Percentiles rank a stretch among this genome's conserved stretches.
These are phyloP conservation scores for Boletus rubropictus DNA, from an alignment of 768 basidiomycete genomes.

Conservation along the genomic window DNA sequence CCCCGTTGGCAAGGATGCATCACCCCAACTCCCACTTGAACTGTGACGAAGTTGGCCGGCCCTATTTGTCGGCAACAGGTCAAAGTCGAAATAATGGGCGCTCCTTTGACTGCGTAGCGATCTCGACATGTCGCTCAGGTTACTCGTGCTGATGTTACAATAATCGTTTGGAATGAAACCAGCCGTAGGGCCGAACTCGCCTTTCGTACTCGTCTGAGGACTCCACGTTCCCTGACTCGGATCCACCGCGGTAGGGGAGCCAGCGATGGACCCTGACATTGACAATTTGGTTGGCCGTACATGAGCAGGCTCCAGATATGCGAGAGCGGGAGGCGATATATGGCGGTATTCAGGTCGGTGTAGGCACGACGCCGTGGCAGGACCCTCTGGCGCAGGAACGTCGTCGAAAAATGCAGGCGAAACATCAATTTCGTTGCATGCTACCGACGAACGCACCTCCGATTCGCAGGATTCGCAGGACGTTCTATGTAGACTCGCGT, in stretches of 20 bases:
- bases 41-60: neutral
- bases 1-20: neutral
- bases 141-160: conserved; percentile 4
- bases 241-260: neutral
- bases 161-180: conserved; percentile 25
- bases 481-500: neutral
- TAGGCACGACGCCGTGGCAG: conserved; percentile 37
- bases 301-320: conserved; percentile 17
- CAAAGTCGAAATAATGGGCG: conserved; percentile 26
- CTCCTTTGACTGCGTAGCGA: conserved; percentile 16
- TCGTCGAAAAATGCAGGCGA: conserved; percentile 43
- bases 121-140: conserved; percentile 4
- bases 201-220: neutral
- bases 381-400: conserved; percentile 40
- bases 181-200: conserved; percentile 25
- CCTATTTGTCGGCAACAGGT: conserved; percentile 16
- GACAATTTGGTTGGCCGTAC: conserved; percentile 2
- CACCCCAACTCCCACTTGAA: neutral
- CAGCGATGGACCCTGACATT: neutral
- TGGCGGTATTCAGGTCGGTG: conserved; percentile 26
- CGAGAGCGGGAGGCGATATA: conserved; percentile 13
- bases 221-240: conserved; percentile 1
- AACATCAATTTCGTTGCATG: conserved; percentile 29
- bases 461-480: conserved; percentile 20
- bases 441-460: conserved; percentile 10